These are phyloP conservation scores for Pseudocercospora ulei DNA, from an alignment of 2,329 filamentous ascomycete genomes.

Conservation along the genomic window DNA sequence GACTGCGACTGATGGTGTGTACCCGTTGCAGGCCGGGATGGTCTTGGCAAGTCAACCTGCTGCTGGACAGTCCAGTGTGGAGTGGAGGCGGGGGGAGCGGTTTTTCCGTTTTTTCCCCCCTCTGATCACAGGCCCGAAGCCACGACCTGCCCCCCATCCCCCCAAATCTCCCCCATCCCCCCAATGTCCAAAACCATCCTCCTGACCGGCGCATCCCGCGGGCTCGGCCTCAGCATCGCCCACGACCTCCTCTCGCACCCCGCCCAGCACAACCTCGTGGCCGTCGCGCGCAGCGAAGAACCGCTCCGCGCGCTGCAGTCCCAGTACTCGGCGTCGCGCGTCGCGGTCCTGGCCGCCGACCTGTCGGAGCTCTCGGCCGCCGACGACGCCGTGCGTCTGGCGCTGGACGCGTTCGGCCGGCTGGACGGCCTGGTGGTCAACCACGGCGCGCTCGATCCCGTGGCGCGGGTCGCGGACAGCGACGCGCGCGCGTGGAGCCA, in stretches of 20 bases:
- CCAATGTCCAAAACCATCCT: conserved; percentile 40
- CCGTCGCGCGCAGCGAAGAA: conserved; percentile 47
- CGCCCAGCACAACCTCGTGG: conserved; percentile 47
- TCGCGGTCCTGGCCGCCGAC: conserved; percentile 51
- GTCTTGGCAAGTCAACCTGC: conserved; percentile 7
- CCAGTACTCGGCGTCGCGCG: conserved; percentile 44
- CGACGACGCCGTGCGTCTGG: conserved; percentile 53
- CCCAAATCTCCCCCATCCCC: neutral
- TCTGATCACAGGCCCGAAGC: no score
- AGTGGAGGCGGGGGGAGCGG: no score
- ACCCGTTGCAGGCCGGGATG: neutral
- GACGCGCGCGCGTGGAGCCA: conserved; percentile 64
- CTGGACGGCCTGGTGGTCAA: conserved; percentile 81
- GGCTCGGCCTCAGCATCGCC: conserved; percentile 54
- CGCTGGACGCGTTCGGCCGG: conserved; percentile 53
- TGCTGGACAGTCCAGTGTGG: neutral
- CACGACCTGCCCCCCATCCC: neutral
- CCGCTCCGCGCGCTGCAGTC: conserved; percentile 47
- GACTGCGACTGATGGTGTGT: no score
- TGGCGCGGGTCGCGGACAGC: conserved; percentile 58
- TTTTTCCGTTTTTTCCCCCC: no score
- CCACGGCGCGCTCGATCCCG: conserved; percentile 70
- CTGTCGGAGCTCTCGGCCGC: conserved; percentile 47
- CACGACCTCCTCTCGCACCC: conserved; percentile 46
- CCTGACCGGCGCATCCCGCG: conserved; percentile 54